Evolutionary conservation across 768 basidiomycete genomes (phyloP).

Genomic region (Mrakia gelida): DNA sequence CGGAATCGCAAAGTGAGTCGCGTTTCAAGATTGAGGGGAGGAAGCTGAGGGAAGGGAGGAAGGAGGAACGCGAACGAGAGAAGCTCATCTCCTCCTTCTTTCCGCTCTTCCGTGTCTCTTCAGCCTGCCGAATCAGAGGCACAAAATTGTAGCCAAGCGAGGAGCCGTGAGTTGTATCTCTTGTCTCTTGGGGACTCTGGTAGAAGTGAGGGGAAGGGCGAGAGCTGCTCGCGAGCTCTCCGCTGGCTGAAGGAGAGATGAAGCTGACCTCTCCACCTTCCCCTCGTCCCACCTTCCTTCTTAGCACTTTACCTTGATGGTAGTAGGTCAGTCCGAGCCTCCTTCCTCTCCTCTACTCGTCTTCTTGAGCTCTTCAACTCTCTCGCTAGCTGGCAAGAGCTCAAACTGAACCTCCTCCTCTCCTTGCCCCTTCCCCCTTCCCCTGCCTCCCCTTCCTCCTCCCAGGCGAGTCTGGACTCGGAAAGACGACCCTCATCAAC

Average conservation of each 20-base stretch:
- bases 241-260: background rate
- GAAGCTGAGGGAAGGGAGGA: background rate
- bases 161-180: slow-evolving; percentile 54
- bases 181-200: background rate
- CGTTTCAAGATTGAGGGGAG: too few species aligned
- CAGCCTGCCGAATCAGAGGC: slow-evolving; percentile 98
- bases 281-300: background rate
- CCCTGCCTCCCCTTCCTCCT: background rate
- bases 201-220: background rate
- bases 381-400: slow-evolving; percentile 24
- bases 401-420: background rate
- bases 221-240: background rate
- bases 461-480: slow-evolving; percentile 89
- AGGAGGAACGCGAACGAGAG: background rate
- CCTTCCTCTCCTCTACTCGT: background rate
- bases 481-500: slow-evolving; percentile 97
- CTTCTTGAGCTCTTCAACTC: background rate
- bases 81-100: slow-evolving; percentile 10
- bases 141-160: slow-evolving; percentile 97
- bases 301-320: slow-evolving; percentile 94
- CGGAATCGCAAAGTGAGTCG: slow-evolving; percentile 30
- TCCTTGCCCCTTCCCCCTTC: background rate
- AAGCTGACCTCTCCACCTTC: background rate
- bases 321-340: slow-evolving; percentile 68
- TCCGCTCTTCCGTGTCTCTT: background rate